Evolutionary conservation across 805 yeast genomes (phyloP).

Genomic region (Monosporozyma siamensis): DNA sequence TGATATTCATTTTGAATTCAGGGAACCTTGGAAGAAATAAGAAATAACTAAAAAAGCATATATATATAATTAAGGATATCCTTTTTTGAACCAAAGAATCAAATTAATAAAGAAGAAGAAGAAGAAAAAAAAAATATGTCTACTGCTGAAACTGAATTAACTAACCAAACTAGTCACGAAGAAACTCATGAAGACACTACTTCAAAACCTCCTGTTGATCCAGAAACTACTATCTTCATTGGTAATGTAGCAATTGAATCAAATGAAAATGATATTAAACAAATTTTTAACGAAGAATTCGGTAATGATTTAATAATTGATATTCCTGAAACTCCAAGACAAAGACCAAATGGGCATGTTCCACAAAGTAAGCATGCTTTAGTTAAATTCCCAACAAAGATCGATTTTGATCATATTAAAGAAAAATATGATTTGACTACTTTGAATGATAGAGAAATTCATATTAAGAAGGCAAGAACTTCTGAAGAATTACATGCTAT

Average conservation of each 20-base stretch:
- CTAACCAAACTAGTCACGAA: not conserved
- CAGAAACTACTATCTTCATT: slow-evolving; percentile 28
- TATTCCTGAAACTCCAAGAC: slow-evolving; percentile 19
- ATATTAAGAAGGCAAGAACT: slow-evolving; percentile 24
- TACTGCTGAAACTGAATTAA: slow-evolving; percentile 2
- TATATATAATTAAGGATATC: too few relatives aligned
- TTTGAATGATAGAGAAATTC: slow-evolving; percentile 27
- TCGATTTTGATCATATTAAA: slow-evolving; percentile 26
- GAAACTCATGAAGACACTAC: not conserved
- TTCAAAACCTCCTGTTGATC: slow-evolving; percentile 15
- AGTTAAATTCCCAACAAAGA: slow-evolving; percentile 25
- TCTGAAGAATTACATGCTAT: slow-evolving; percentile 10
- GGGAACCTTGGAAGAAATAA: too few relatives aligned
- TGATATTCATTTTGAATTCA: too few relatives aligned
- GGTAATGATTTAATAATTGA: slow-evolving; percentile 23
- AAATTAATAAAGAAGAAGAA: not conserved
- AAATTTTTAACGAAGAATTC: slow-evolving; percentile 21
- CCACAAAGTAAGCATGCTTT: slow-evolving; percentile 27
- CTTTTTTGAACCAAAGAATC: too few relatives aligned
- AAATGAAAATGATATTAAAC: slow-evolving; percentile 22
- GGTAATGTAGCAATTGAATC: slow-evolving; percentile 27
- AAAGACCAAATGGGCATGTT: slow-evolving; percentile 13
- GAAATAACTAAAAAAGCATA: too few relatives aligned
- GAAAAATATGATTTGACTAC: slow-evolving; percentile 24
- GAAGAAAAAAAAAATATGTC: slow-evolving; percentile 2